Evolutionary conservation across 169 alveolate species (phyloP).

Genomic region (Cryptosporidium canis): DNA sequence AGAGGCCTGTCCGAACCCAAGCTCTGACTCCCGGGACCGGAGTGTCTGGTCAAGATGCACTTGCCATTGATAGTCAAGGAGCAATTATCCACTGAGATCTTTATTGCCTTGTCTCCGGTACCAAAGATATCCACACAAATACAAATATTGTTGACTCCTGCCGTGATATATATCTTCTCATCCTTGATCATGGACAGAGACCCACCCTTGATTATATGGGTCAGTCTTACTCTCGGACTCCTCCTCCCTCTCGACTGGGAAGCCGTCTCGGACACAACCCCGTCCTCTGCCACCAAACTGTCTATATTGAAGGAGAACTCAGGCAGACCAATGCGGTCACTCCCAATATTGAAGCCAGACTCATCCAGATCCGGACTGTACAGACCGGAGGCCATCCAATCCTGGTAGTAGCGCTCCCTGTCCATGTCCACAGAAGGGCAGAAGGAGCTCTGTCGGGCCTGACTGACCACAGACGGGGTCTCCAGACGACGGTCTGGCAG

Average conservation of each 20-base stretch:
- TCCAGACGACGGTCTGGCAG: too few species aligned
- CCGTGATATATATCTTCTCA: constrained; percentile 24
- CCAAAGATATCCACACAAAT: constrained; percentile 21
- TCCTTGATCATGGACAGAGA: constrained; percentile 48
- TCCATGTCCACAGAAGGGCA: too few species aligned
- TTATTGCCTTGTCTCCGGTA: constrained; percentile 53
- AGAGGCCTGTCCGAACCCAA: not conserved
- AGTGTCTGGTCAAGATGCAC: constrained; percentile 51
- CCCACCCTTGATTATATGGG: constrained; percentile 63
- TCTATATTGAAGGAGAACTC: constrained; percentile 10
- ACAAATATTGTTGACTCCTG: constrained; percentile 46
- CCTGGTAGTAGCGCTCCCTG: not conserved
- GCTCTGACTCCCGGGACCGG: not conserved
- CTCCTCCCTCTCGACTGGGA: not conserved
- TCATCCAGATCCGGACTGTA: constrained; percentile 6
- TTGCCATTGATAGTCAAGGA: constrained; percentile 35
- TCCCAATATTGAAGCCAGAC: constrained; percentile 6
- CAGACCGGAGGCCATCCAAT: constrained; percentile 47
- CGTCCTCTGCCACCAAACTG: too few species aligned
- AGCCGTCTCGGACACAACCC: too few species aligned
- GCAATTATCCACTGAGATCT: constrained; percentile 38
- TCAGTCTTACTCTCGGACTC: constrained; percentile 6
- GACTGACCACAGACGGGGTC: too few species aligned
- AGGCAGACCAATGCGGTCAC: constrained; percentile 33
- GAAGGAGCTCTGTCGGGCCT: too few species aligned